Percentiles rank a stretch among this genome's conserved stretches.
phyloP scores from a whole-genome alignment of 2,329 filamentous ascomycete species.

The Pochonia chlamydosporia region DNA sequence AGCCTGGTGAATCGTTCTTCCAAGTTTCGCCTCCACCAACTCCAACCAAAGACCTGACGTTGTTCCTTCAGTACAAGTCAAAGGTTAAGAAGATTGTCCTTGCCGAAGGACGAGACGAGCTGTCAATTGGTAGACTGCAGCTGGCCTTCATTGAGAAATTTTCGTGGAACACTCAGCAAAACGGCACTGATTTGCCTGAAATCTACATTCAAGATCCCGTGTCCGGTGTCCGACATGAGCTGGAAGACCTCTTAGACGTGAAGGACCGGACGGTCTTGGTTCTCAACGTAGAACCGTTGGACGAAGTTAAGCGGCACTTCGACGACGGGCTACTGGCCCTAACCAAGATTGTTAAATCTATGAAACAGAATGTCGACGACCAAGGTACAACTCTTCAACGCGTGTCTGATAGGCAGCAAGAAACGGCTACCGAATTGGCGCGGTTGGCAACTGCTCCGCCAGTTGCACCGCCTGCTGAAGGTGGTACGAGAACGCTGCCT shows the following conservation, averaged over 20 bases:
- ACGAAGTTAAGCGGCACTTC: conserved; percentile 94
- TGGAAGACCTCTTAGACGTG: conserved; percentile 88
- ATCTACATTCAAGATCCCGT: conserved; percentile 97
- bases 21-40: conserved; percentile 58
- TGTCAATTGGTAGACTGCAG: conserved; percentile 83
- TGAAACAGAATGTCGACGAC: conserved; percentile 77
- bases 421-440: conserved; percentile 82
- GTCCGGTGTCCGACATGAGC: conserved; percentile 91
- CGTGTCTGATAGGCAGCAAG: conserved; percentile 86
- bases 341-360: conserved; percentile 75
- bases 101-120: conserved; percentile 72
- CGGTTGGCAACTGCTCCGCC: conserved; percentile 44
- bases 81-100: conserved; percentile 96
- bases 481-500: conserved; percentile 28
- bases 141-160: conserved; percentile 99
- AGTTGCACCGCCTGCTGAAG: conserved; percentile 32
- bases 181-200: conserved; percentile 86
- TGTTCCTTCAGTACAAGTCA: conserved; percentile 94
- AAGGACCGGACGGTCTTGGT: conserved; percentile 95
- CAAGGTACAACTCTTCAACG: conserved; percentile 77
- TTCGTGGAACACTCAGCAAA: conserved; percentile 95
- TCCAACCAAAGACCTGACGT: conserved; percentile 77
- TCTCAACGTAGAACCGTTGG: conserved; percentile 84
- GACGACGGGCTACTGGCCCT: conserved; percentile 84
- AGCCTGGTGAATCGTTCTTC: conserved; percentile 42